These are phyloP conservation scores for Fusarium luffae DNA, from an alignment of 2,329 filamentous ascomycete species.

Conservation along the genomic window DNA sequence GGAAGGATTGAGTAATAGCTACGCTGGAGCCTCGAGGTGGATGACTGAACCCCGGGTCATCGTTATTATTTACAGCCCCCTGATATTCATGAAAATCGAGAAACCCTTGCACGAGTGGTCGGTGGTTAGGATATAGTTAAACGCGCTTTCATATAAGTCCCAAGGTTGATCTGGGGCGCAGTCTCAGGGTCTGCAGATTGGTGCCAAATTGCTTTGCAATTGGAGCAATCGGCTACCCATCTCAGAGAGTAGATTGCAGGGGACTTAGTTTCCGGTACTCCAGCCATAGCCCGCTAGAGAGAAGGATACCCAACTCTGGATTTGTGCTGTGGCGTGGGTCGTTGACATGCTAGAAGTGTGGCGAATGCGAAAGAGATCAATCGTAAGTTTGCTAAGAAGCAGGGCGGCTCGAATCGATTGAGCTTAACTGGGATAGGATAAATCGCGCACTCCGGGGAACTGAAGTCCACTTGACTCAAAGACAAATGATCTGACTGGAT, in stretches of 20 bases:
- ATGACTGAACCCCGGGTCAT: no score
- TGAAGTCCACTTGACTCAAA: background rate
- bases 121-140: background rate
- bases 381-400: background rate
- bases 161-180: background rate
- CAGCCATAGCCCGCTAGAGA: rapidly evolving
- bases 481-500: background rate
- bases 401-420: background rate
- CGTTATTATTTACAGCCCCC: no score
- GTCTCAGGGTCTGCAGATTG: background rate
- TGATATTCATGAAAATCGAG: no score
- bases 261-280: rapidly evolving
- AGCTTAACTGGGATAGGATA: background rate
- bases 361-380: background rate
- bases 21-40: no score
- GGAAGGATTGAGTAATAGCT: no score
- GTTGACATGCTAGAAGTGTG: background rate
- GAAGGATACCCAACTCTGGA: background rate
- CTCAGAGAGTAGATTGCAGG: background rate
- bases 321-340: background rate
- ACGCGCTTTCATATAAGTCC: background rate
- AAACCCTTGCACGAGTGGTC: rapidly evolving
- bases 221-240: background rate
- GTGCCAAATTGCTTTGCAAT: background rate
- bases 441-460: background rate